Evolutionary conservation across 805 yeast genomes (phyloP).

Genomic region (Metschnikowia picachoensis): DNA sequence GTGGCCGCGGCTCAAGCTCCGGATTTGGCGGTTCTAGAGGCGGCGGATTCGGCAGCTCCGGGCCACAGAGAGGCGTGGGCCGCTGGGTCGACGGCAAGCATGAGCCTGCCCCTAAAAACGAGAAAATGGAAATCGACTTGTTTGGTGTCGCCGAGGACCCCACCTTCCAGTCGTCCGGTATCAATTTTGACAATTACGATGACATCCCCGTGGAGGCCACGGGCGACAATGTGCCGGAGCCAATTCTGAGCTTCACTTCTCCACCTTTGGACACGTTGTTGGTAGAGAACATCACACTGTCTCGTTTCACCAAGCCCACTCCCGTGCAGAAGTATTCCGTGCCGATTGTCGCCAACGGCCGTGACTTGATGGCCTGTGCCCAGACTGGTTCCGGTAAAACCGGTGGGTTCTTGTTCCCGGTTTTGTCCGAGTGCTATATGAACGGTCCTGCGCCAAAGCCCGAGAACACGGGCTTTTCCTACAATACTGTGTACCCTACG

Average conservation of each 20-base stretch:
- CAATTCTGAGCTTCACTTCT: constrained; percentile 78
- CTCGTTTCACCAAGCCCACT: constrained; percentile 93
- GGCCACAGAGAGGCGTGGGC: constrained; percentile 74
- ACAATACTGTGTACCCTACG: constrained; percentile 87
- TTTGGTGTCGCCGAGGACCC: constrained; percentile 80
- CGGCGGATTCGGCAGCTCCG: constrained; percentile 21
- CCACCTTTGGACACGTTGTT: constrained; percentile 89
- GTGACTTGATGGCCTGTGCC: constrained; percentile 97
- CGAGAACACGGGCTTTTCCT: constrained; percentile 49
- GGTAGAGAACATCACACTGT: constrained; percentile 79
- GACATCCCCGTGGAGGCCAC: constrained; percentile 98
- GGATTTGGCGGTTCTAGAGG: constrained; percentile 27
- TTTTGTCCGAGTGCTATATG: constrained; percentile 82
- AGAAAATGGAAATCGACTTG: constrained; percentile 68
- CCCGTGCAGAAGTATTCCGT: constrained; percentile 94
- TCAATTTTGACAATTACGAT: constrained; percentile 97
- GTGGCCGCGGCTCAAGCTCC: constrained; percentile 26
- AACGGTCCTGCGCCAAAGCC: constrained; percentile 74
- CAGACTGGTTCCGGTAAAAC: constrained; percentile 99
- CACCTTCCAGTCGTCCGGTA: constrained; percentile 86
- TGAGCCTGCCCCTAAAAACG: constrained; percentile 71
- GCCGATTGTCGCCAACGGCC: constrained; percentile 82
- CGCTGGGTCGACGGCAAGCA: constrained; percentile 85
- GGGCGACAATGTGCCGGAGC: constrained; percentile 93
- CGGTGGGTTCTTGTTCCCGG: constrained; percentile 99